Base-by-base conservation (phyloP, 352 stramenopile species). In the Globisporangium irregulare region DNA sequence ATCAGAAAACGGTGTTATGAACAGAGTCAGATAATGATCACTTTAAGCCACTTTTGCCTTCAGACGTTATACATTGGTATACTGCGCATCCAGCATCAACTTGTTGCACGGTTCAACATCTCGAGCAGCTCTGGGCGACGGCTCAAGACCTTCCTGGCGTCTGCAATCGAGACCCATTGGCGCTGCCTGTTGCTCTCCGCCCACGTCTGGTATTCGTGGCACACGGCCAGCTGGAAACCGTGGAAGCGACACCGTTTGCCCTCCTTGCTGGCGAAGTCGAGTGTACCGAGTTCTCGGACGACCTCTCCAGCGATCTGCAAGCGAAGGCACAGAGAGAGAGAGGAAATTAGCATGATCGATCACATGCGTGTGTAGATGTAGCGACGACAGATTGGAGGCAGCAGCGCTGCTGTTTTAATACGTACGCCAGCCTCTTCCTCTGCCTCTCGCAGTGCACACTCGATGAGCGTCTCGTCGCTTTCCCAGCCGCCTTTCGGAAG, bases 401-500 rank as follows among this genome's bases (percentile, higher is more conserved):
- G 20, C 4, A n/a, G 12, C 1, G 22, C 15, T 12, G 8, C 12
- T 34, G 4, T n/a, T 4, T 15, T 15, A 22, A 3, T 14, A 63
- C 70, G 46, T 32, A 98, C 83, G 29, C 97, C 97, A 3, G 84
- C 93, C 75, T 99, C 97, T 75, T 99, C 97, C 64, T 96, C 96
- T 8, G 87, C 94, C 74, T 99, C 97, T 7, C 97, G 83, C 51
- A 93, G 73, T 5, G 94, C 97, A 67, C 91, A 95, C 65, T 98
- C 87, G 63, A 92, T 78, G n/a, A 89, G 76, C 0, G 84, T 91
- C 73, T 99, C 97, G 68, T 99, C 97, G 24, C 58, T 82, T 73
- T 99, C 97, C 97, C 97, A 99, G 1, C 96, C 97, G 50, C 97
- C 97, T 73, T 99, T 99, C n/a, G 97, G 97, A 8, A 99, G 71